phyloP scores from a whole-genome alignment of 2,329 filamentous ascomycete species.

The Byssoonygena ceratinophila region DNA sequence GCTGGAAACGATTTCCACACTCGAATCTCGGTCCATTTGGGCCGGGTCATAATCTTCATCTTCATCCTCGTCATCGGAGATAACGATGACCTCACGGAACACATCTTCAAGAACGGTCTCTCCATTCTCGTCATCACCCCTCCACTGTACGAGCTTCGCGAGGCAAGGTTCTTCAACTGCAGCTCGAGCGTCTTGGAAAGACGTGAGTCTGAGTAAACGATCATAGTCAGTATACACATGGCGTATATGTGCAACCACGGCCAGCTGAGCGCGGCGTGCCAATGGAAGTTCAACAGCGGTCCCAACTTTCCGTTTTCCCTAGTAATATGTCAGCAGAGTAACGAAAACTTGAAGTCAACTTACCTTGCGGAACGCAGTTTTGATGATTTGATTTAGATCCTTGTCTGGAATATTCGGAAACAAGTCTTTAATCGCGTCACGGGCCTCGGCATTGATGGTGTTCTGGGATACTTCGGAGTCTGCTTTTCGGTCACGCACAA shows the following conservation, averaged over 20 bases:
- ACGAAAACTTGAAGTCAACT: conserved; percentile 14
- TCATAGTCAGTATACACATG: conserved; percentile 55
- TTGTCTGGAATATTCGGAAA: conserved; percentile 53
- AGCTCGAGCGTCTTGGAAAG: conserved; percentile 46
- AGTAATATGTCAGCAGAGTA: conserved; percentile 20
- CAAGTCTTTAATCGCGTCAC: conserved; percentile 49
- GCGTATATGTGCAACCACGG: conserved; percentile 52
- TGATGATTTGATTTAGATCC: conserved; percentile 48
- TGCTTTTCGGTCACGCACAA: conserved; percentile 15
- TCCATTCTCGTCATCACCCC: conserved; percentile 48
- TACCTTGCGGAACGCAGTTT: conserved; percentile 51
- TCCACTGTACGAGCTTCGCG: conserved; percentile 51
- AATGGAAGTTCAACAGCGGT: conserved; percentile 45
- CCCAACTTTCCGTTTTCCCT: conserved; percentile 49
- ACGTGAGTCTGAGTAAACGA: conserved; percentile 42
- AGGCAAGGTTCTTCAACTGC: conserved; percentile 47
- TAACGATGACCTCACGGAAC: conserved; percentile 53
- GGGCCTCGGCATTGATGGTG: conserved; percentile 47
- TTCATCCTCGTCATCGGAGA: conserved; percentile 51
- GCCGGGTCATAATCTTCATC: conserved; percentile 25
- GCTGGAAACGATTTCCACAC: conserved; percentile 36
- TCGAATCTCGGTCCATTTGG: conserved; percentile 27
- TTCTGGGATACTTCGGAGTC: conserved; percentile 32
- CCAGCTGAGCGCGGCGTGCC: conserved; percentile 49
- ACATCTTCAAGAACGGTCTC: conserved; percentile 49